phyloP scores from a whole-genome alignment of 768 basidiomycete species.

The Termitomyces sp. region DNA sequence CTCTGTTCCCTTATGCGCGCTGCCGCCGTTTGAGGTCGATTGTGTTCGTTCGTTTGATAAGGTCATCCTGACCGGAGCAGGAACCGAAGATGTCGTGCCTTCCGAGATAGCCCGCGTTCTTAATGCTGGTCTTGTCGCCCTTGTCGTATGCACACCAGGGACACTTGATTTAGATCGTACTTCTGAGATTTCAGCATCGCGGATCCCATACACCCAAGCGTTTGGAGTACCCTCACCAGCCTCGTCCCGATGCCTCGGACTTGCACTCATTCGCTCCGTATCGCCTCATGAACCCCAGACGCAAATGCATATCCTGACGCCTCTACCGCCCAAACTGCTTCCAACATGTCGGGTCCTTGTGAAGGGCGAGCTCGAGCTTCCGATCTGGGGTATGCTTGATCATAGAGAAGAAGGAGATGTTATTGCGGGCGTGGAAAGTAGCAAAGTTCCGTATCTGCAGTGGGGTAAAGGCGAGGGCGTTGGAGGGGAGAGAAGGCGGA shows the following conservation, averaged over 20 bases:
- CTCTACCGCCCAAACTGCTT: conserved; percentile 50
- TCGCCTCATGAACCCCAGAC: conserved; percentile 34
- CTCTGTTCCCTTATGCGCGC: conserved; percentile 57
- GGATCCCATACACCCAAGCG: conserved; percentile 56
- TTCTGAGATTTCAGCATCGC: neutral
- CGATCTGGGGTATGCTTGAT: conserved; percentile 84
- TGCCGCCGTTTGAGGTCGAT: conserved; percentile 69
- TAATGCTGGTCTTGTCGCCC: conserved; percentile 75
- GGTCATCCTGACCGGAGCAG: conserved; percentile 66
- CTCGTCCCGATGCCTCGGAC: conserved; percentile 61
- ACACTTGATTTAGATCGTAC: conserved; percentile 24
- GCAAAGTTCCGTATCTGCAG: conserved; percentile 69
- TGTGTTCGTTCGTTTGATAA: conserved; percentile 49
- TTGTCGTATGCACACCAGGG: conserved; percentile 50
- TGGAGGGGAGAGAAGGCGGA: conserved; percentile 65
- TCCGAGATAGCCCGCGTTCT: conserved; percentile 67
- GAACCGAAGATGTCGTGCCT: conserved; percentile 71
- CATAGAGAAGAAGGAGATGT: conserved; percentile 36
- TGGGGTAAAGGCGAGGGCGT: conserved; percentile 67
- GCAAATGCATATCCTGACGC: conserved; percentile 75
- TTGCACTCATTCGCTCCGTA: conserved; percentile 66
- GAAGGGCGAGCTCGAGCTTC: conserved; percentile 86
- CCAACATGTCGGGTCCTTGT: conserved; percentile 45
- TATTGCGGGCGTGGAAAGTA: conserved; percentile 45
- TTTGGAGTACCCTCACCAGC: conserved; percentile 48